Evolutionary conservation across 106 monocot species (phyloP), one percentile per base, ranked within the genome.

Genomic region (Dioscorea alata): DNA sequence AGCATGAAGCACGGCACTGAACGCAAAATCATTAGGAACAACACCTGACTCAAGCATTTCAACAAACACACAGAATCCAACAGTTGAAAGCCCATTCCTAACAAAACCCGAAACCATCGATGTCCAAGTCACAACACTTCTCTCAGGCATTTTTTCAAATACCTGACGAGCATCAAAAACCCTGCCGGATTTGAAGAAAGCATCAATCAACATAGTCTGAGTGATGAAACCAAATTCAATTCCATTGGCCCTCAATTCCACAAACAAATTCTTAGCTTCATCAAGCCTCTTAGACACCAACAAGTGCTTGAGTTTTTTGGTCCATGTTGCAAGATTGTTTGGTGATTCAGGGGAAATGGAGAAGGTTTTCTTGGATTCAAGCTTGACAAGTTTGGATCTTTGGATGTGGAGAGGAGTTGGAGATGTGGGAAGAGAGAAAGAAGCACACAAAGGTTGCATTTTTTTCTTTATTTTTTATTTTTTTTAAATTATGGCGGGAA

Each of bases 51-150:
- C 64, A 35, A 86, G 33, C 92, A 93, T 86, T 42, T 81, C 74
- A 19, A 75, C 78, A 66, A 93, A 85, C 71, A 93, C 58, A 18
- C 34, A 64, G 19, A 88, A 25, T 21, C 73, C 88, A 15, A 23
- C 33, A 12, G 13, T 54, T 2, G 50, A 71, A 33, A 16, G 12
- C 13, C 81, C 71, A 50, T 85, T 88, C 8, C 32, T 69, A 64
- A 69, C 64, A 33, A 75, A 88, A 7, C 92, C 92, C 12, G 76
- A 78, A 20, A 92, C 70, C 81, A 88, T 76, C 8, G 85, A 86
- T 33, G 88, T 83, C 85, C 88, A 92, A 0, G 88, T 64, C 51
- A 92, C 83, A 18, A 88, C 71, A 73, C 85, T 91, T 52, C 72
- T 79, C 33, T 73, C 75, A 16, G 79, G 61, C 91, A 91, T 91